Conservation (phyloP, 495 filamentous ascomycete species). For the Aspergillus campestris region DNA sequence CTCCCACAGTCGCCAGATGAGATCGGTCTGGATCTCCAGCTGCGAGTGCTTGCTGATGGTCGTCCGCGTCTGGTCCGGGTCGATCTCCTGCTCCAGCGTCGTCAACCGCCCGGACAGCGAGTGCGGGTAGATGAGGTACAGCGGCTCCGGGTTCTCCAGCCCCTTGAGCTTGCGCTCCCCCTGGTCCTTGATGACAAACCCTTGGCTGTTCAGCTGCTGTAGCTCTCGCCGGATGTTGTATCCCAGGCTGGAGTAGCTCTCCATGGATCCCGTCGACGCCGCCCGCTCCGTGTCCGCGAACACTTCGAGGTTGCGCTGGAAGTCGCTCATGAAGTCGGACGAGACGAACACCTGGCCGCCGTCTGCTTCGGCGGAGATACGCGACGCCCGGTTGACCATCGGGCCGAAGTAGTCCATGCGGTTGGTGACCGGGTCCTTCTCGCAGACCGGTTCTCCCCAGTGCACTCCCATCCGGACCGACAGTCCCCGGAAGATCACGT, state of each 20-base stretch:
- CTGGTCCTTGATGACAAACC: slow-evolving; percentile 94
- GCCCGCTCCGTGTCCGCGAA: slow-evolving; percentile 70
- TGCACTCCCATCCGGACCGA: slow-evolving; percentile 97
- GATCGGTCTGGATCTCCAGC: slow-evolving; percentile 64
- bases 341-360: slow-evolving; percentile 96
- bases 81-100: slow-evolving; percentile 43
- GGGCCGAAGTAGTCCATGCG: slow-evolving; percentile 99
- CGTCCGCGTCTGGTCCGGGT: slow-evolving; percentile 25
- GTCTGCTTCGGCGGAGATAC: slow-evolving; percentile 90
- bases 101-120: slow-evolving; percentile 72
- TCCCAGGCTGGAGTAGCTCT: slow-evolving; percentile 52
- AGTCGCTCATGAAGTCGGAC: slow-evolving; percentile 91
- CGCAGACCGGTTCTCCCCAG: slow-evolving; percentile 88
- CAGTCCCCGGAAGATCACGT: slow-evolving; percentile 82
- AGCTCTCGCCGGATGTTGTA: slow-evolving; percentile 79
- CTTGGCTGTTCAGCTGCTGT: slow-evolving; percentile 77
- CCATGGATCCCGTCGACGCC: slow-evolving; percentile 59
- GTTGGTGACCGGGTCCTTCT: slow-evolving; percentile 88
- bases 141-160: slow-evolving; percentile 91
- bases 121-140: slow-evolving; percentile 90
- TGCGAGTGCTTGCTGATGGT: slow-evolving; percentile 46
- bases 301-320: slow-evolving; percentile 80
- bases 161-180: slow-evolving; percentile 92
- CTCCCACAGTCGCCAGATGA: slow-evolving; percentile 85
- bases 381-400: slow-evolving; percentile 94